phyloP scores from a whole-genome alignment of 345 rosid genomes.

The Citrus unshiu region DNA sequence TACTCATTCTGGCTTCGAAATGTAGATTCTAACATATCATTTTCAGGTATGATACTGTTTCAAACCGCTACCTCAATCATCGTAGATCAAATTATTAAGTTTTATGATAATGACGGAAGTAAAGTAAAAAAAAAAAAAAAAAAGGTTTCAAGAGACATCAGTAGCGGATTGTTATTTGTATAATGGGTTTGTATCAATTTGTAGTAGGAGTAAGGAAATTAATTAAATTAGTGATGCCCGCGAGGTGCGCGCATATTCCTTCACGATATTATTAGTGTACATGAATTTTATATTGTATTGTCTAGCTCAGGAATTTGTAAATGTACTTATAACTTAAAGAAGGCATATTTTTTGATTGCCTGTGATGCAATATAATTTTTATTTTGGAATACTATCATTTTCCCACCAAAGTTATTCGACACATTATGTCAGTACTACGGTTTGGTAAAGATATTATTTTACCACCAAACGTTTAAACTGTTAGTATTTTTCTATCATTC shows the following conservation, averaged over 20 bases:
- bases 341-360: constrained; percentile 5
- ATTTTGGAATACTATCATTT: too few relatives aligned
- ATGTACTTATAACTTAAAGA: background rate
- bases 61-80: background rate
- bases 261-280: background rate
- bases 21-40: constrained; percentile 8
- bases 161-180: constrained; percentile 10
- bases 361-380: background rate
- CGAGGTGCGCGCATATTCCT: constrained; percentile 6
- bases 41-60: constrained; percentile 27
- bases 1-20: background rate
- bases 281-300: constrained; percentile 4
- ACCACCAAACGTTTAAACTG: rapidly evolving
- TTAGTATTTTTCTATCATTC: rapidly evolving
- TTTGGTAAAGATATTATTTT: too few relatives aligned
- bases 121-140: background rate
- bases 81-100: constrained; percentile 4
- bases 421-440: too few relatives aligned
- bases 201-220: constrained; percentile 5
- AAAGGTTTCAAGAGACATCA: background rate
- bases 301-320: background rate
- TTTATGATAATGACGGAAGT: background rate
- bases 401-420: too few relatives aligned
- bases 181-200: constrained; percentile 9
- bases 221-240: background rate